Evolutionary conservation across 129 eudicot genomes (phyloP), one percentile per base, ranked within the genome.

Genomic region (Lactuca sativa): DNA sequence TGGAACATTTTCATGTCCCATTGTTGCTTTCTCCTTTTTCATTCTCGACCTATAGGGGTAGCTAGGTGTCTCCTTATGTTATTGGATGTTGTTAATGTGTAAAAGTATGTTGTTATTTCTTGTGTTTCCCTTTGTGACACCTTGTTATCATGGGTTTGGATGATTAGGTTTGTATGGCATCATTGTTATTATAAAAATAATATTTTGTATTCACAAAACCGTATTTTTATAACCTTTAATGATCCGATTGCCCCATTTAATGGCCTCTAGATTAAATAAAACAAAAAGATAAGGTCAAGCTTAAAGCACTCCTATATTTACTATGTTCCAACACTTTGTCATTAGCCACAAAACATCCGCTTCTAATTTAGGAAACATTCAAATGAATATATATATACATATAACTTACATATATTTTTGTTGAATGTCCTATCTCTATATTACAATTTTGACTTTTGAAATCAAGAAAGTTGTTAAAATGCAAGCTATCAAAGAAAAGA

Each of bases 1-100:
- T 18, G 67, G 93, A 90, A 38, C 99, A 95, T 80, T 95, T 95
- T 72, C 99, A 95, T 71, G 99, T 95, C 69, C 99, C 99, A 7
- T 77, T 95, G 68, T 74, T 95, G 82, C 87, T 91, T 36, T 86
- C 97, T 5, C 97, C 97, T 54, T 91, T 91, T 62, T 77, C 81
- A 5, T 77, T 77, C 71, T 77, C 81, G 0, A 95, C 99, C 38
- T 91, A 91, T 54, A 90, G 96, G 12, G 97, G 97, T 32, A 91
- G 96, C 87, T 88, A 88, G 78, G 61, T 59, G 53, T 41, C 59
- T 41, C 54, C 21, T 38, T 33, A 40, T 30, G 10, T 57, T 18
- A 34, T 64, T 12, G 41, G 53, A 2, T 44, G 10, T 41, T n/a
- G 17, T 9, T 32, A 47, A 37, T 38, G 13, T 62, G 58, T 16